Evolutionary conservation across 805 yeast species (phyloP).

Genomic region (Candida suzukii): DNA sequence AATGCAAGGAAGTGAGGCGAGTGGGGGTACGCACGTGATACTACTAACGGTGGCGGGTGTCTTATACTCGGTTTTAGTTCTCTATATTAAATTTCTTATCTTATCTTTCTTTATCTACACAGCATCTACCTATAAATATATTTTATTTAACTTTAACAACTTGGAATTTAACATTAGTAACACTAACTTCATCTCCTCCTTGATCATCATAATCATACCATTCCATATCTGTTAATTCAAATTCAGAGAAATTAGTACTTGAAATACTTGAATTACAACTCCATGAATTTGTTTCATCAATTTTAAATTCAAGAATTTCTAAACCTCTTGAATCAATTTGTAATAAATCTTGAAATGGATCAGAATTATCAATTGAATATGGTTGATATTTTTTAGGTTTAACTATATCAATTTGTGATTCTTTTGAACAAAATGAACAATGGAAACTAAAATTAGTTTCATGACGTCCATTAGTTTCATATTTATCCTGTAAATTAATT

Average conservation of each 20-base stretch:
- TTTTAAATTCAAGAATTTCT: constrained; percentile 60
- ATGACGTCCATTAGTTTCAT: constrained; percentile 63
- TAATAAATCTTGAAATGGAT: constrained; percentile 41
- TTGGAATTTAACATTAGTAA: constrained; percentile 70
- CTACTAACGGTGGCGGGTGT: too few species aligned
- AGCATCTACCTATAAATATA: background rate
- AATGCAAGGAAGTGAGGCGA: too few species aligned
- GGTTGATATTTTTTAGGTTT: constrained; percentile 18
- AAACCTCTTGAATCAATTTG: constrained; percentile 84
- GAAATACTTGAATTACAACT: constrained; percentile 46
- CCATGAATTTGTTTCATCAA: constrained; percentile 61
- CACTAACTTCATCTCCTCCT: constrained; percentile 70
- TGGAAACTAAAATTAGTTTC: constrained; percentile 75
- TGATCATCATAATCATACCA: constrained; percentile 96
- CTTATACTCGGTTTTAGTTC: too few species aligned
- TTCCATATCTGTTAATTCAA: constrained; percentile 73
- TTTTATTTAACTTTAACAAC: constrained; percentile 24
- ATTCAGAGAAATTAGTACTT: constrained; percentile 37
- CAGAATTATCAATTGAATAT: constrained; percentile 33
- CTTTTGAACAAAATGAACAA: constrained; percentile 21
- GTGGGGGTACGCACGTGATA: too few species aligned
- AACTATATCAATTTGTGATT: constrained; percentile 15
- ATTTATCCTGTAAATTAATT: constrained; percentile 59
- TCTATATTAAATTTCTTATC: too few species aligned
- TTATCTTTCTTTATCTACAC: too few species aligned